A percentile compares a stretch with the other conserved stretches of the same genome.
phyloP scores from a whole-genome alignment of 441 rosid species.

The Jatropha multifida region DNA sequence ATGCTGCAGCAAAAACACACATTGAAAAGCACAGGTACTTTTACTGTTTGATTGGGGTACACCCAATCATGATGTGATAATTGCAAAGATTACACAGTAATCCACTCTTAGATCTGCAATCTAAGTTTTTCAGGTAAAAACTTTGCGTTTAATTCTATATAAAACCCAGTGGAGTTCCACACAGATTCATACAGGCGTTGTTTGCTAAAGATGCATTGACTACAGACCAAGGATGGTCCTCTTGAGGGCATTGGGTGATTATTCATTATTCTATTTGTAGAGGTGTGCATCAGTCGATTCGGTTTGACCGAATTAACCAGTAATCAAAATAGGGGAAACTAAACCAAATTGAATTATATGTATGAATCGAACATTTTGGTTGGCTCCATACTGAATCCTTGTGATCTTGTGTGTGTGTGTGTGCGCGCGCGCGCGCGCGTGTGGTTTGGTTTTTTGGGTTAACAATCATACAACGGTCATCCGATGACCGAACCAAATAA shows the following conservation, averaged over 20 bases:
- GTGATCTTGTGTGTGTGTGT: too few species aligned
- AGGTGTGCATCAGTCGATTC: too few species aligned
- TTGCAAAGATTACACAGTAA: not conserved
- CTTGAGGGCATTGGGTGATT: not conserved
- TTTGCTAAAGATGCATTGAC: slow-evolving; percentile 2
- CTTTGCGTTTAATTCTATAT: not conserved
- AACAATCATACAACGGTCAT: too few species aligned
- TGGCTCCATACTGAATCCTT: too few species aligned
- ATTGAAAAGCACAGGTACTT: slow-evolving; percentile 74
- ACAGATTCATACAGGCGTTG: too few species aligned
- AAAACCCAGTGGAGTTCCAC: not conserved
- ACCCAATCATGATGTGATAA: not conserved
- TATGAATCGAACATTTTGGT: too few species aligned
- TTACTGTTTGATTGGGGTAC: not conserved
- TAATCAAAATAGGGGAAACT: too few species aligned
- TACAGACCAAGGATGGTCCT: not conserved
- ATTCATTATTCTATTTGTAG: not conserved
- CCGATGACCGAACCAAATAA: too few species aligned
- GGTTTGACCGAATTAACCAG: too few species aligned
- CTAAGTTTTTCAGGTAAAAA: not conserved
- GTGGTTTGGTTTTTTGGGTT: too few species aligned
- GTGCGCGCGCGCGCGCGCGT: too few species aligned
- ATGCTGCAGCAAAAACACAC: slow-evolving; percentile 49
- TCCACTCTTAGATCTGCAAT: not conserved
- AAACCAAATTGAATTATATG: too few species aligned